Evolutionary conservation across 768 basidiomycete genomes (phyloP), one percentile per base, ranked within the genome.

Genomic region (Boletus rubescentipes): DNA sequence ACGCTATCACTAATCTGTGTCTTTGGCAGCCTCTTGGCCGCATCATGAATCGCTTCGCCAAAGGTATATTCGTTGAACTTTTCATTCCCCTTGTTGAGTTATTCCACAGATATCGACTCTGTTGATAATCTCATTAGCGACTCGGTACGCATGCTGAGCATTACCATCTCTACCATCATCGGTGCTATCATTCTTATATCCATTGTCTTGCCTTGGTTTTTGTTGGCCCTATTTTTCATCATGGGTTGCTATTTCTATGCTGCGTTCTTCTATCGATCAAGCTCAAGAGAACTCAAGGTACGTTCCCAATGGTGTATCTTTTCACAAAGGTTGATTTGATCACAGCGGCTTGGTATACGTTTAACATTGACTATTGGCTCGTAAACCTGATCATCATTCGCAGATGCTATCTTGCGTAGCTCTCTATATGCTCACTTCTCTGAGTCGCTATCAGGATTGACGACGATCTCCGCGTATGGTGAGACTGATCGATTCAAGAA

Each of bases 371-470:
- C 41, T 53, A 30, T 58, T 4, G n/a, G 0, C 15, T 16, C 14
- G 21, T 20, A 5, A 10, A 46, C 9, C 40, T 60, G 32, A 53
- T 7, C 4, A 37, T 12, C 12, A 20, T 20, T 34, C 32, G 23
- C 57, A 83, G 92, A 96, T 73, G 85, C 91, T 23, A 78, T 96
- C n/a, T 70, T 97, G 29, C 84, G 93, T 26, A 89, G 90, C 0
- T 86, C 87, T 0, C 72, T 98, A 16, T 97, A 97, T 67, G 86
- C 92, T 1, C 93, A 95, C 66, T 97, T 97, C 71, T 91, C 91
- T 3, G 94, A 97, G 73, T 90, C 88, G 26, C 76, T 97, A 11
- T 86, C 87, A 11, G 95, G 95, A 16, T 70, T 96, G 36, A 80
- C 89, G 1, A 94, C 92, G 9, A 93, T 96, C 46, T 84, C 93